phyloP scores from a whole-genome alignment of 2,329 filamentous ascomycete species.

The Polytolypa hystricis region DNA sequence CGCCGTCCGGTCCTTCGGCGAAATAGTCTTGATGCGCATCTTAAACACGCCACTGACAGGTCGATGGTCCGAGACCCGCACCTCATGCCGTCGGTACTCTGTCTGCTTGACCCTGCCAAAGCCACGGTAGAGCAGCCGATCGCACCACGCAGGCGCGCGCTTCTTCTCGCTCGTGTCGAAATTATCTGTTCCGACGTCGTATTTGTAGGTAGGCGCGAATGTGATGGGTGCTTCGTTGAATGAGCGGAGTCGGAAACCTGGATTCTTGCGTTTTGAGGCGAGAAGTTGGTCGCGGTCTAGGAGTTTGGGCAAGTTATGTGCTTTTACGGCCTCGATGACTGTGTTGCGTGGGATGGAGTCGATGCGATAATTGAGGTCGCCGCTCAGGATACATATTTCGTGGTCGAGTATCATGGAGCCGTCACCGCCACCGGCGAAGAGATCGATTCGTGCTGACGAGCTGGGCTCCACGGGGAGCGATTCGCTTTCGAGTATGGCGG shows the following conservation, averaged over 20 bases:
- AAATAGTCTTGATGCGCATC: conserved; percentile 73
- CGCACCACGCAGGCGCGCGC: conserved; percentile 90
- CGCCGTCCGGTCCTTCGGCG: conserved; percentile 51
- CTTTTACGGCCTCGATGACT: conserved; percentile 73
- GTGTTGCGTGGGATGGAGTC: conserved; percentile 93
- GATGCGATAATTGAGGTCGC: conserved; percentile 95
- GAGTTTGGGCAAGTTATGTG: conserved; percentile 71
- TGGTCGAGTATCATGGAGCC: conserved; percentile 92
- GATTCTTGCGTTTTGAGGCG: conserved; percentile 77
- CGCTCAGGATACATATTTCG: conserved; percentile 92
- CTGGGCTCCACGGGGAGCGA: conserved; percentile 65
- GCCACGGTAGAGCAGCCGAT: conserved; percentile 78
- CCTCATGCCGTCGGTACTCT: conserved; percentile 81
- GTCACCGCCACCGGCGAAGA: conserved; percentile 83
- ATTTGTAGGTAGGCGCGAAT: conserved; percentile 96
- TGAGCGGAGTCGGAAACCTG: conserved; percentile 73
- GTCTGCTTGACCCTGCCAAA: conserved; percentile 72
- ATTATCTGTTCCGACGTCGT: conserved; percentile 86
- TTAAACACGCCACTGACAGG: conserved; percentile 80
- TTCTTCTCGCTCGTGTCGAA: conserved; percentile 96
- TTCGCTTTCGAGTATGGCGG: conserved; percentile 71
- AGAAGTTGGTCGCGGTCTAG: conserved; percentile 90
- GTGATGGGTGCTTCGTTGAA: conserved; percentile 87
- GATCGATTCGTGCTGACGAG: conserved; percentile 56
- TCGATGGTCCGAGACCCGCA: conserved; percentile 81